A percentile compares a stretch with the other conserved stretches of the same genome.
Conservation (phyloP, 805 yeast species). For the Hanseniaspora meyeri region DNA sequence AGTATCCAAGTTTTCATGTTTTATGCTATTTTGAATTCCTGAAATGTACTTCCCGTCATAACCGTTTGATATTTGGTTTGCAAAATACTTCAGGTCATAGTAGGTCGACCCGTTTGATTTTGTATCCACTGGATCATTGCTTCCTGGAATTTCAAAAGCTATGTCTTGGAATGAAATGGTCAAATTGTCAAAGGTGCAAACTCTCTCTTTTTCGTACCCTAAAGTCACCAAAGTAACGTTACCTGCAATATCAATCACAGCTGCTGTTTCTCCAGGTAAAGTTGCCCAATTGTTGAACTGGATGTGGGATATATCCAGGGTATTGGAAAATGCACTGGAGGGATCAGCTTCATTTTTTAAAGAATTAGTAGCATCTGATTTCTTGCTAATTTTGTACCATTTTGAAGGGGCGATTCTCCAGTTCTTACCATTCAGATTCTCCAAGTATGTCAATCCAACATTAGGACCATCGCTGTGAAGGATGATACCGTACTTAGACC, state of each 20-base stretch:
- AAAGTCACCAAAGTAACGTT: constrained; percentile 45
- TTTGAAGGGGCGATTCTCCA: constrained; percentile 58
- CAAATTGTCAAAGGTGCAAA: constrained; percentile 25
- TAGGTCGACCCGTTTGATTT: constrained; percentile 15
- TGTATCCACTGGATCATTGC: constrained; percentile 22
- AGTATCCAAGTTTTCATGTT: constrained; percentile 17
- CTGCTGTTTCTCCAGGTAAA: constrained; percentile 60
- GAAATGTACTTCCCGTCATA: constrained; percentile 2
- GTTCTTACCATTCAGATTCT: constrained; percentile 56
- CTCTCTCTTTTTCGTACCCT: constrained; percentile 34
- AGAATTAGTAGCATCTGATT: constrained; percentile 19
- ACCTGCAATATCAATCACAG: constrained; percentile 63
- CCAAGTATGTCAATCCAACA: constrained; percentile 53
- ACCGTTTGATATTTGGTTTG: constrained; percentile 19
- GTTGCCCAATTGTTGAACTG: constrained; percentile 53
- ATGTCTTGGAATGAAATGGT: constrained; percentile 32
- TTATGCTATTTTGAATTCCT: background rate
- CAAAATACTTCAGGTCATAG: constrained; percentile 21
- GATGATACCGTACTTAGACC: constrained; percentile 78
- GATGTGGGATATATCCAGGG: constrained; percentile 25
- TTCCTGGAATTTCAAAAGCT: constrained; percentile 22
- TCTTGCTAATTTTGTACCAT: constrained; percentile 18
- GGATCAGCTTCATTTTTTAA: background rate
- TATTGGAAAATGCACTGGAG: background rate
- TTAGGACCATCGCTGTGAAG: constrained; percentile 46